These are phyloP conservation scores for Cystobasidium pallidum DNA, from an alignment of 1,284 basidiomycete species.

Conservation along the genomic window DNA sequence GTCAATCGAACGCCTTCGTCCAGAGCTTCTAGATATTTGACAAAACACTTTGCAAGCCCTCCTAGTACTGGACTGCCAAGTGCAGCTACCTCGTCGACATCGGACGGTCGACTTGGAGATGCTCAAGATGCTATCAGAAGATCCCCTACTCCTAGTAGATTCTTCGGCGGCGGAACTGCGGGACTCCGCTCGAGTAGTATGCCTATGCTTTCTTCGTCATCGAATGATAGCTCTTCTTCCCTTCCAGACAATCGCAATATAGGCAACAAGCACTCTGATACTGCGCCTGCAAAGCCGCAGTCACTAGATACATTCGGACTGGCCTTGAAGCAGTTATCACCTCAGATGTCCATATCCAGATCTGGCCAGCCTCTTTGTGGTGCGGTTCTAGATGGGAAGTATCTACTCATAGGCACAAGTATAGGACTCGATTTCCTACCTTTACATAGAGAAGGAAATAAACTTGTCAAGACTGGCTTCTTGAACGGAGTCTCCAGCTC, in stretches of 20 bases:
- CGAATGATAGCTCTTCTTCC: slow-evolving; percentile 2
- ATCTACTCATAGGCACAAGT: slow-evolving; percentile 54
- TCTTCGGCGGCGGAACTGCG: neutral
- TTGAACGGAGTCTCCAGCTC: slow-evolving; percentile 9
- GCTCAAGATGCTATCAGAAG: neutral
- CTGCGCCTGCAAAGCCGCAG: slow-evolving; percentile 7
- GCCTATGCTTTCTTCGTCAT: neutral
- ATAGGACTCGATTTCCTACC: slow-evolving; percentile 54
- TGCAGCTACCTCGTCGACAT: neutral
- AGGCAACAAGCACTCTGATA: neutral
- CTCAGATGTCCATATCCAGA: slow-evolving; percentile 45
- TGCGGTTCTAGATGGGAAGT: slow-evolving; percentile 52
- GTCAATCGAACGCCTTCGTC: neutral
- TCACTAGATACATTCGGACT: slow-evolving; percentile 48
- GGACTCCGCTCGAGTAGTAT: neutral
- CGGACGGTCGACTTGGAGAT: neutral
- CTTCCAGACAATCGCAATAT: neutral
- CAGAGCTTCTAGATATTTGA: slow-evolving; percentile 14
- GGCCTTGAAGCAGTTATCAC: slow-evolving; percentile 49
- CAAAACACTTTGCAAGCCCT: slow-evolving; percentile 9
- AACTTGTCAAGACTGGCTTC: neutral
- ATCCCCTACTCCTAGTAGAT: slow-evolving; percentile 18
- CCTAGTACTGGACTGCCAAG: neutral
- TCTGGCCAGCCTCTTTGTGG: slow-evolving; percentile 53
- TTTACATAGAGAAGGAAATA: slow-evolving; percentile 43